Evolutionary conservation across 2,329 filamentous ascomycete genomes (phyloP).

Genomic region (Penicillium sp.): DNA sequence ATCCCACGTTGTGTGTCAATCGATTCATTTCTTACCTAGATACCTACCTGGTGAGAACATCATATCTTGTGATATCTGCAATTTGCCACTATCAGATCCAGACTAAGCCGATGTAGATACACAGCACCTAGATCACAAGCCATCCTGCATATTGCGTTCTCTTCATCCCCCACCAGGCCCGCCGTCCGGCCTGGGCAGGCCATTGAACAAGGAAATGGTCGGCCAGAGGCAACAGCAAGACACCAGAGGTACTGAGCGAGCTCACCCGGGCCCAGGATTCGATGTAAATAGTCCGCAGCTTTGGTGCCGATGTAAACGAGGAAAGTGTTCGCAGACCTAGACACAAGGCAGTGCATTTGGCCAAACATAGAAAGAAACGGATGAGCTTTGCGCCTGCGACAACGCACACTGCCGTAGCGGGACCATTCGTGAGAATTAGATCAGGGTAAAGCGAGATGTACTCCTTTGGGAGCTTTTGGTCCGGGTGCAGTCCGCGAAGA

Average conservation of each 20-base stretch:
- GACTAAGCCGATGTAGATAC: background rate
- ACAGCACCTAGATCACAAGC: constrained; percentile 36
- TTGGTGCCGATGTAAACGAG: background rate
- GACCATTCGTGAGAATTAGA: constrained; percentile 82
- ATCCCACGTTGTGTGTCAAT: background rate
- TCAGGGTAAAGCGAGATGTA: constrained; percentile 59
- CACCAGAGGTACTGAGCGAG: constrained; percentile 80
- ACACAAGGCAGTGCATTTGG: constrained; percentile 2
- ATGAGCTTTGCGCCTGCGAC: constrained; percentile 58
- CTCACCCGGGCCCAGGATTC: constrained; percentile 90
- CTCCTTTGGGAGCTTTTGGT: constrained; percentile 29
- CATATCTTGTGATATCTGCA: background rate
- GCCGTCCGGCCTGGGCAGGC: constrained; percentile 57
- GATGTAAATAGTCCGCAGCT: constrained; percentile 75
- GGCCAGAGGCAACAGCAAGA: constrained; percentile 68
- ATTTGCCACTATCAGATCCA: background rate
- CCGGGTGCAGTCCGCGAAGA: constrained; percentile 46
- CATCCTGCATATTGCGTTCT: constrained; percentile 42
- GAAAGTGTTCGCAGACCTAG: constrained; percentile 12
- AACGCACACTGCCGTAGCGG: constrained; percentile 81
- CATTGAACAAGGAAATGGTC: constrained; percentile 85
- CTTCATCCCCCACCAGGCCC: constrained; percentile 40
- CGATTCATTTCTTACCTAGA: background rate
- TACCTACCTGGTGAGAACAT: background rate
- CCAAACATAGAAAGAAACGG: constrained; percentile 49